Evolutionary conservation across 2,329 filamentous ascomycete species (phyloP).

Genomic region (Exophiala xenobiotica): DNA sequence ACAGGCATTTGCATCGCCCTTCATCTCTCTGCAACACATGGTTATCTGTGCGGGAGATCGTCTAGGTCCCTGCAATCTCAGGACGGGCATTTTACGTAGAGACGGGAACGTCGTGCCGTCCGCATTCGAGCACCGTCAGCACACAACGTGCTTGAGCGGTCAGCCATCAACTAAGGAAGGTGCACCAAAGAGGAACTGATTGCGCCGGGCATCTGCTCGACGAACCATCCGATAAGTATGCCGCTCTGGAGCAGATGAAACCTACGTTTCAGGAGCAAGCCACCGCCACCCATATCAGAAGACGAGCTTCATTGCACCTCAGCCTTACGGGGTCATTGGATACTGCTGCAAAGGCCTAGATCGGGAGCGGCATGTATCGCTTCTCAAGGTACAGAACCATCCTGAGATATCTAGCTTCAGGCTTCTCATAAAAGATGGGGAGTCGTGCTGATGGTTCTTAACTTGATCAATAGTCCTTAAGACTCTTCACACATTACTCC

Average conservation of each 20-base stretch:
- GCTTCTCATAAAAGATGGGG: no score
- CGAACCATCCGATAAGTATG: not conserved
- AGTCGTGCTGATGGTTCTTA: no score
- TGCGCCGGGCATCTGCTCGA: no score
- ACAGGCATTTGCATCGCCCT: not conserved
- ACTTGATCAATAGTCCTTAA: no score
- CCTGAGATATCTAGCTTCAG: no score
- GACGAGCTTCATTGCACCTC: no score
- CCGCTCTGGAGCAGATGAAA: not conserved
- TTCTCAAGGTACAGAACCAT: no score
- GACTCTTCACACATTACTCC: no score
- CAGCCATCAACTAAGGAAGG: not conserved
- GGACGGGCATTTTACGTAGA: not conserved
- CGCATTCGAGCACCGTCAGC: not conserved
- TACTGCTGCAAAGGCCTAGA: no score
- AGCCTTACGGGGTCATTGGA: no score
- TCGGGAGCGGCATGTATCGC: no score
- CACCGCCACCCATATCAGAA: not conserved
- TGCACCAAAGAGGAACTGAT: not conserved
- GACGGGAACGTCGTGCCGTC: not conserved
- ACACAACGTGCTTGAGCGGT: not conserved
- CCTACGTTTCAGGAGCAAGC: not conserved
- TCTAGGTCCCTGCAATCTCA: not conserved
- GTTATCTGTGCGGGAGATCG: not conserved
- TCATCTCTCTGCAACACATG: not conserved